phyloP scores from a whole-genome alignment of 2,329 filamentous ascomycete species.

The Talaromyces sp. region DNA sequence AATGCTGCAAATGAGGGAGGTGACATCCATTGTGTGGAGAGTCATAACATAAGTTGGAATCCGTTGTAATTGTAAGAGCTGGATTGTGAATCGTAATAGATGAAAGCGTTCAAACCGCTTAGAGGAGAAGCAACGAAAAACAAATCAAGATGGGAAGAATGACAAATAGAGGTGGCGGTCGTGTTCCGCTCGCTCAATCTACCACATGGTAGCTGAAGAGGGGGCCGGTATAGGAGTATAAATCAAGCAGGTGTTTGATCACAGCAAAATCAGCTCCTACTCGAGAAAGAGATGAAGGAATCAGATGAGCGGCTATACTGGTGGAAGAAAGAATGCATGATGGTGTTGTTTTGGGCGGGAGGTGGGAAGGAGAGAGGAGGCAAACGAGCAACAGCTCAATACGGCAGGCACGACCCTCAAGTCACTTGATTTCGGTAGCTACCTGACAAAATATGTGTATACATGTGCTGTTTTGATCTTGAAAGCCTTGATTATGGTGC shows the following conservation, averaged over 20 bases:
- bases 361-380: slow-evolving; percentile 2
- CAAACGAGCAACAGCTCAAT: neutral
- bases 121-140: slow-evolving; percentile 22
- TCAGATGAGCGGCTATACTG: neutral
- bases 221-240: neutral
- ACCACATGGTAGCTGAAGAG: slow-evolving; percentile 8
- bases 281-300: neutral
- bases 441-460: neutral
- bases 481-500: slow-evolving; percentile 33
- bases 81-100: neutral
- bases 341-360: neutral
- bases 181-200: slow-evolving; percentile 17
- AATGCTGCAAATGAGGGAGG: slow-evolving; percentile 75
- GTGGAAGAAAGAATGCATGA: slow-evolving; percentile 5
- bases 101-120: neutral
- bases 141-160: slow-evolving; percentile 26
- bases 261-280: slow-evolving; percentile 4
- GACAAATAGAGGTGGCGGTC: slow-evolving; percentile 21
- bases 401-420: slow-evolving; percentile 9
- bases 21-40: slow-evolving; percentile 40
- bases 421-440: slow-evolving; percentile 7
- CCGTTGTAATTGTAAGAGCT: neutral
- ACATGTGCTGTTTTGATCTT: slow-evolving; percentile 40
- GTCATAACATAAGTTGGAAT: neutral
- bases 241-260: slow-evolving; percentile 19